These are phyloP conservation scores for Scleromitrula shiraiana DNA, from an alignment of 2,329 filamentous ascomycete genomes.

Conservation along the genomic window DNA sequence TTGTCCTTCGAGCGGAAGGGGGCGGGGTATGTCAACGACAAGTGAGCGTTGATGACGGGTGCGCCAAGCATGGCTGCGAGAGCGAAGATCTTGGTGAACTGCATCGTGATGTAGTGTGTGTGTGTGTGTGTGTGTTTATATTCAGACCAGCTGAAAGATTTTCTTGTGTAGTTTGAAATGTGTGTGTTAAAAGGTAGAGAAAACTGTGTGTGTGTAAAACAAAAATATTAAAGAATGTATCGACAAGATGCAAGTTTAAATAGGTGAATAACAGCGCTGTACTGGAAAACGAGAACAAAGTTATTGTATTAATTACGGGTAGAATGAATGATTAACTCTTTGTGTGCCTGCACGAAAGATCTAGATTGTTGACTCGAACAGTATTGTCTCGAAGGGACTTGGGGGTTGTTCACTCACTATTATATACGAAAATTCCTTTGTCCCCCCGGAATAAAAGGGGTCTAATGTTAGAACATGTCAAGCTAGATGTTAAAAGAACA, in stretches of 20 bases:
- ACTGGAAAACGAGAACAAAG: neutral
- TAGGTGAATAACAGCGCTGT: neutral
- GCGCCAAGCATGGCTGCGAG: neutral
- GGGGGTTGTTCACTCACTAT: too few relatives aligned
- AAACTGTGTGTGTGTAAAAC: neutral
- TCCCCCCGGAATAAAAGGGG: neutral
- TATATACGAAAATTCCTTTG: too few relatives aligned
- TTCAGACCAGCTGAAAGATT: conserved; percentile 7
- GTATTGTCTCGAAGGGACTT: too few relatives aligned
- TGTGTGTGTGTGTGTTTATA: neutral
- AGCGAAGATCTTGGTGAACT: neutral
- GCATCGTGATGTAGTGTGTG: neutral
- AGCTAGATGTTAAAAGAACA: too few relatives aligned
- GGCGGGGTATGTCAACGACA: conserved; percentile 13
- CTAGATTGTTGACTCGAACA: too few relatives aligned
- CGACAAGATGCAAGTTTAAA: neutral
- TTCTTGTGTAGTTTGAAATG: neutral
- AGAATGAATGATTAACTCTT: neutral
- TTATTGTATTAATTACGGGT: neutral
- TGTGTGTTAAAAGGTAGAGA: neutral
- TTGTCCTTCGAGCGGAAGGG: conserved; percentile 13
- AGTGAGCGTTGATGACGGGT: conserved; percentile 9
- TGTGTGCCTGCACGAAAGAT: neutral
- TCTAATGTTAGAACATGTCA: too few relatives aligned
- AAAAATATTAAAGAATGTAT: neutral